phyloP scores from a whole-genome alignment of 2,329 filamentous ascomycete species.

The Sporothrix phasma region DNA sequence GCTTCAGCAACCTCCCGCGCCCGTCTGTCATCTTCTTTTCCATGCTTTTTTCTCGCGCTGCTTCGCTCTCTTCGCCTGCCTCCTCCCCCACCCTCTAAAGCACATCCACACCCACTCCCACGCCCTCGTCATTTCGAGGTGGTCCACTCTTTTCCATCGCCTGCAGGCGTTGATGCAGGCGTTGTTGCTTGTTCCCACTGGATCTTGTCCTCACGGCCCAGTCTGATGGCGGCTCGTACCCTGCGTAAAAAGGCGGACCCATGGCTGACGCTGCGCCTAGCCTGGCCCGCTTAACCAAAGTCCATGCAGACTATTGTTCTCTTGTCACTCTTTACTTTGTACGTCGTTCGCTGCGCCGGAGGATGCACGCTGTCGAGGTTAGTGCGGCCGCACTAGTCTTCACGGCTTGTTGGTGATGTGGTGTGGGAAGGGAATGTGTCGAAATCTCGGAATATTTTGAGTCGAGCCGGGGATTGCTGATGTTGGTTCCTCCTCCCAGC shows the following conservation, averaged over 20 bases:
- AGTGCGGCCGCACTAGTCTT: conserved; percentile 11
- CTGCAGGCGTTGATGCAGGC: not conserved
- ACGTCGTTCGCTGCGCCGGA: conserved; percentile 12
- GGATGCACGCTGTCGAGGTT: conserved; percentile 15
- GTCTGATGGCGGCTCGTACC: not conserved
- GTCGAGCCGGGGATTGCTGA: not conserved
- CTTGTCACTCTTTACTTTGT: not conserved
- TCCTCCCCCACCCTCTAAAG: not conserved
- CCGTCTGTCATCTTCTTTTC: not conserved
- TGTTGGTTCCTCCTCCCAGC: not conserved
- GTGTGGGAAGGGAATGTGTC: not conserved
- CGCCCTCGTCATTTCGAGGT: conserved; percentile 6
- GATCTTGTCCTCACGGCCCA: not conserved
- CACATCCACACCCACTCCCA: conserved; percentile 4
- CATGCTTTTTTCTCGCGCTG: not conserved
- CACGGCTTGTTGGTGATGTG: not conserved
- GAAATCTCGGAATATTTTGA: not conserved
- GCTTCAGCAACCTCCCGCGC: not conserved
- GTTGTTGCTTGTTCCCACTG: not conserved
- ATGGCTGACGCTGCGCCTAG: conserved; percentile 7
- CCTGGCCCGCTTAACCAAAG: not conserved
- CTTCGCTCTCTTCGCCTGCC: not conserved
- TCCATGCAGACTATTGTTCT: no score
- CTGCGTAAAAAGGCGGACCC: conserved; percentile 2
- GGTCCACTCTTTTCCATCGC: not conserved